These are phyloP conservation scores for Penicillium crustosum DNA, from an alignment of 2,329 filamentous ascomycete genomes.

Conservation along the genomic window DNA sequence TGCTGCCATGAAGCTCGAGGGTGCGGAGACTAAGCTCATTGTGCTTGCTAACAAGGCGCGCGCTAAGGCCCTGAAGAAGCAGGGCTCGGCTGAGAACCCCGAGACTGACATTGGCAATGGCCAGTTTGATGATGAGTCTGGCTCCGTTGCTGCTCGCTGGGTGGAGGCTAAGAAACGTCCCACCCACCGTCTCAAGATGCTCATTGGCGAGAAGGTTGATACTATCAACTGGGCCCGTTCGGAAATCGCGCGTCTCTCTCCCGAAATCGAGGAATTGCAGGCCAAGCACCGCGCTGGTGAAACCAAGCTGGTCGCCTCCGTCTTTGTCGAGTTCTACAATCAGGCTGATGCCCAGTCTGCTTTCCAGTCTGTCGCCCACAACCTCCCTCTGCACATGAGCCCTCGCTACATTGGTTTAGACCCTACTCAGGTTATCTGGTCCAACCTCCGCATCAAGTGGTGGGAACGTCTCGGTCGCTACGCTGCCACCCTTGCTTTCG, in stretches of 20 bases:
- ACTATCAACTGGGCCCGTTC: slow-evolving; percentile 86
- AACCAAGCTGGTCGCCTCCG: slow-evolving; percentile 67
- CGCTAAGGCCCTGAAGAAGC: slow-evolving; percentile 65
- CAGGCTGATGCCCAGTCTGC: slow-evolving; percentile 84
- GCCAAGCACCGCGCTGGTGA: slow-evolving; percentile 65
- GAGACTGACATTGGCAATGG: slow-evolving; percentile 45
- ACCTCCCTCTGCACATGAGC: slow-evolving; percentile 81
- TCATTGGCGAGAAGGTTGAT: slow-evolving; percentile 87
- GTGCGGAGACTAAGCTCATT: slow-evolving; percentile 82
- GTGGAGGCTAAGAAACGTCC: slow-evolving; percentile 72
- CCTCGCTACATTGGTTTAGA: slow-evolving; percentile 81
- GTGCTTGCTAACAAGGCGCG: slow-evolving; percentile 72
- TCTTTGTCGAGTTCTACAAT: slow-evolving; percentile 85
- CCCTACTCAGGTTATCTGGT: slow-evolving; percentile 83
- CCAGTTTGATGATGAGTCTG: slow-evolving; percentile 64
- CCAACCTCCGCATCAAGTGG: slow-evolving; percentile 78
- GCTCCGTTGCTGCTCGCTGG: slow-evolving; percentile 71
- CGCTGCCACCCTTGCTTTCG: slow-evolving; percentile 67
- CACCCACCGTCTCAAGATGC: slow-evolving; percentile 67
- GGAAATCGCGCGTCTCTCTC: slow-evolving; percentile 73
- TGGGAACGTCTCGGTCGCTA: slow-evolving; percentile 77
- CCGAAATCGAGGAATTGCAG: slow-evolving; percentile 68
- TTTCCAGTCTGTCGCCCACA: slow-evolving; percentile 82
- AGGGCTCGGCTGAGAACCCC: slow-evolving; percentile 40
- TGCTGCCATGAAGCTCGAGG: slow-evolving; percentile 77